Conservation (phyloP, 345 rosid genomes). For the Pistacia atlantica region DNA sequence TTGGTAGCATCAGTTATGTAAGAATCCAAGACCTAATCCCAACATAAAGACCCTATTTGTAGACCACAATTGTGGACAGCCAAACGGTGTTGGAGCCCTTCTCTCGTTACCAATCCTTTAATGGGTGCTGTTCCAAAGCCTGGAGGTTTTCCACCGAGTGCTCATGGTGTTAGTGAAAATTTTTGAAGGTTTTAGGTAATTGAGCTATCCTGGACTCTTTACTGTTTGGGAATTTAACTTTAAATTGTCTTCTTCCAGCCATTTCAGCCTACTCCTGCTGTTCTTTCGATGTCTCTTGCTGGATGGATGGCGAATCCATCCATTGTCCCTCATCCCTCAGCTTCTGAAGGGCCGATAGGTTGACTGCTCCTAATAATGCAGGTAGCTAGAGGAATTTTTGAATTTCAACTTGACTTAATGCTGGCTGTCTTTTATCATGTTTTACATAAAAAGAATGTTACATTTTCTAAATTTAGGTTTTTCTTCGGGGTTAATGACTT, state of each 20-base stretch:
- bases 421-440: too few species aligned
- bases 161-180: constrained; percentile 68
- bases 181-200: neutral
- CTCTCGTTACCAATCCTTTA: constrained; percentile 77
- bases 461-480: too few species aligned
- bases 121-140: constrained; percentile 65
- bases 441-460: too few species aligned
- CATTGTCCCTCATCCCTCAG: constrained; percentile 71
- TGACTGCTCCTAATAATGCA: constrained; percentile 57
- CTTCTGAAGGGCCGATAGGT: constrained; percentile 69
- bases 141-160: constrained; percentile 59
- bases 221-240: constrained; percentile 23
- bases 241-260: constrained; percentile 45
- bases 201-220: constrained; percentile 10
- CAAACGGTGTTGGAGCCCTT: constrained; percentile 73
- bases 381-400: too few species aligned
- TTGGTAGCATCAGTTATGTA: constrained; percentile 88
- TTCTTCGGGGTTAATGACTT: too few species aligned
- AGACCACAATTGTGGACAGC: constrained; percentile 76
- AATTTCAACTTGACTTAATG: too few species aligned
- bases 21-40: constrained; percentile 79
- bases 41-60: constrained; percentile 82
- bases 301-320: too few species aligned
- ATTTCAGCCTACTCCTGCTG: constrained; percentile 66
- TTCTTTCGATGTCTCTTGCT: constrained; percentile 64